Evolutionary conservation across 208 protist species (phyloP).

Genomic region (Plasmodiophora brassicae): DNA sequence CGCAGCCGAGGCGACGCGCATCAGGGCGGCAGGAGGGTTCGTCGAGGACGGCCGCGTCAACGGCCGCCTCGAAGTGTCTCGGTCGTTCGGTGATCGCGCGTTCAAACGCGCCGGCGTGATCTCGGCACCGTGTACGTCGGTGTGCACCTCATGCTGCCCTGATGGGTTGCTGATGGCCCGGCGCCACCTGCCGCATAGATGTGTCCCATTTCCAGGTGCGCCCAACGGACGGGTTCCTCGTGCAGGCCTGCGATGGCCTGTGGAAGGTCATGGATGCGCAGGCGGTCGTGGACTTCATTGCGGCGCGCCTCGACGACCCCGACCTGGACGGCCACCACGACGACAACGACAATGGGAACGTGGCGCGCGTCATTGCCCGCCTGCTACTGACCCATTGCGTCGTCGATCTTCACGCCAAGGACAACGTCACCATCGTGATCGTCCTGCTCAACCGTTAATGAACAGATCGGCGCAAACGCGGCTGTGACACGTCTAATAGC

Average conservation of each 20-base stretch:
- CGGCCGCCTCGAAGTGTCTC: conserved; percentile 81
- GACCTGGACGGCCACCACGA: not conserved
- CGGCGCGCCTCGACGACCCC: not conserved
- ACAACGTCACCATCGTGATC: conserved; percentile 29
- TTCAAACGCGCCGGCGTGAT: conserved; percentile 67
- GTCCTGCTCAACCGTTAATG: not conserved
- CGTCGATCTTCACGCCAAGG: not conserved
- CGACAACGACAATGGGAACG: not conserved
- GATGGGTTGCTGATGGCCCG: not conserved
- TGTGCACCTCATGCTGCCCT: not conserved
- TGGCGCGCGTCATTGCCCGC: not conserved
- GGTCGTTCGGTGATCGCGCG: conserved; percentile 83
- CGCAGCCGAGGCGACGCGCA: conserved; percentile 69
- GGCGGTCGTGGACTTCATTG: not conserved
- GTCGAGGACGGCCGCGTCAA: conserved; percentile 82
- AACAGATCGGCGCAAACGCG: no score
- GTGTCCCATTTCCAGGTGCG: not conserved
- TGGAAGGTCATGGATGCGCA: not conserved
- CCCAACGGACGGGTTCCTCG: not conserved
- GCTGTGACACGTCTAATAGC: no score
- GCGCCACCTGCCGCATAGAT: not conserved
- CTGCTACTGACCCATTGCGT: not conserved
- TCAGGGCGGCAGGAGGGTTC: conserved; percentile 78
- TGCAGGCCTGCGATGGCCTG: conserved; percentile 4
- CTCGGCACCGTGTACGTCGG: not conserved